Percentiles rank a stretch among this genome's conserved stretches.
Conservation (phyloP, 208 protist genomes). For the Trypanosoma congolense region DNA sequence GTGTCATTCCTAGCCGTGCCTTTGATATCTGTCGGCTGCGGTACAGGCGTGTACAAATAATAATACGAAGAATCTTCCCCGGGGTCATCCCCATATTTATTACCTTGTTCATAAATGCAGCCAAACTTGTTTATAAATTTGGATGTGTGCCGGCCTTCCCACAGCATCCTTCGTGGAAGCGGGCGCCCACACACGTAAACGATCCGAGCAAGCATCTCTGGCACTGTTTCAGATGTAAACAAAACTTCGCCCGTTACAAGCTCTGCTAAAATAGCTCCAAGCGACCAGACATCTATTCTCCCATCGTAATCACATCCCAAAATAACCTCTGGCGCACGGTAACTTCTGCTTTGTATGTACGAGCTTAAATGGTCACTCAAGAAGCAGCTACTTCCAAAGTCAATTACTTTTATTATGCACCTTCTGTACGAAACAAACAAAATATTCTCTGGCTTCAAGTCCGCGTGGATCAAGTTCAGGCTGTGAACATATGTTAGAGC, state of each 20-base stretch:
- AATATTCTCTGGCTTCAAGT: slow-evolving; percentile 97
- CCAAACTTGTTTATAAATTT: slow-evolving; percentile 89
- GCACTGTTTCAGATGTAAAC: slow-evolving; percentile 92
- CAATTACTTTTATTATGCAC: slow-evolving; percentile 95
- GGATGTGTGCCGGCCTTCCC: slow-evolving; percentile 81
- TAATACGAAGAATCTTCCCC: slow-evolving; percentile 33
- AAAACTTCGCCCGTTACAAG: slow-evolving; percentile 92
- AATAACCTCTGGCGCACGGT: slow-evolving; percentile 92
- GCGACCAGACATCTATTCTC: slow-evolving; percentile 94
- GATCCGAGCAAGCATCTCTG: slow-evolving; percentile 92
- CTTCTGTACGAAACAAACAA: slow-evolving; percentile 91
- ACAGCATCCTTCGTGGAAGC: slow-evolving; percentile 81
- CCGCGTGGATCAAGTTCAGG: slow-evolving; percentile 93
- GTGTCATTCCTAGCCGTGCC: slow-evolving; percentile 18
- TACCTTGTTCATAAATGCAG: slow-evolving; percentile 79
- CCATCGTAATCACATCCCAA: slow-evolving; percentile 92
- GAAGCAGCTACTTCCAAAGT: slow-evolving; percentile 95
- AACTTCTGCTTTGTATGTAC: slow-evolving; percentile 93
- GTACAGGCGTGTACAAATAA: slow-evolving; percentile 78
- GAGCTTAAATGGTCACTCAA: slow-evolving; percentile 92
- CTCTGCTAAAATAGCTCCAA: slow-evolving; percentile 92
- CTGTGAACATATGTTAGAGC: slow-evolving; percentile 91
- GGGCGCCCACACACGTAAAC: slow-evolving; percentile 84
- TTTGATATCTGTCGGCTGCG: slow-evolving; percentile 10
- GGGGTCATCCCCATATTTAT: slow-evolving; percentile 30